Conservation (phyloP, 75 land plant species). For the Chamaecyparis obtusa region DNA sequence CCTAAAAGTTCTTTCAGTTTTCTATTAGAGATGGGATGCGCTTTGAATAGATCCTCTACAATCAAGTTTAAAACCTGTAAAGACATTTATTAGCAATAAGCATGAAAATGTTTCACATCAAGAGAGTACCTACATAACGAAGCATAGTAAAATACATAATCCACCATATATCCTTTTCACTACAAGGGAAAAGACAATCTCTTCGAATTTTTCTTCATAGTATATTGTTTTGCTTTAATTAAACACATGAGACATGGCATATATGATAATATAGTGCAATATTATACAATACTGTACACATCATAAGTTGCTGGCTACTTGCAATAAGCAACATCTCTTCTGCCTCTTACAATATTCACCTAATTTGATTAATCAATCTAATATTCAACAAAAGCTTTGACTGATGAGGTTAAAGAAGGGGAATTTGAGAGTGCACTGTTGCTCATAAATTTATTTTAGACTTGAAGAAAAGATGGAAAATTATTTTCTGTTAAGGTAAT, state of each 20-base stretch:
- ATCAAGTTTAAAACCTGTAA: conserved; percentile 88
- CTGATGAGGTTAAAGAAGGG: not conserved
- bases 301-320: not conserved
- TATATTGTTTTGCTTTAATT: not conserved
- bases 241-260: not conserved
- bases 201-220: not conserved
- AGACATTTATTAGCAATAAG: not conserved
- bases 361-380: not conserved
- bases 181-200: not conserved
- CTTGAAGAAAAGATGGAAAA: not conserved
- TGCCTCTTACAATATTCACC: not conserved
- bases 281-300: not conserved
- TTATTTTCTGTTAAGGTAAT: not conserved
- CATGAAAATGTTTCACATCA: not conserved
- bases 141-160: not conserved
- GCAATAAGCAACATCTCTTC: not conserved
- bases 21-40: conserved; percentile 89
- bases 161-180: not conserved
- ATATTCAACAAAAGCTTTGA: not conserved
- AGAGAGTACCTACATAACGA: not conserved
- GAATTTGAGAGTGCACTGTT: not conserved
- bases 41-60: conserved; percentile 84
- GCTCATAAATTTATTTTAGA: not conserved
- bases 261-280: not conserved
- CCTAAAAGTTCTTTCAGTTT: conserved; percentile 95